Evolutionary conservation across 805 yeast genomes (phyloP).

Genomic region (Starmera pachycereana): DNA sequence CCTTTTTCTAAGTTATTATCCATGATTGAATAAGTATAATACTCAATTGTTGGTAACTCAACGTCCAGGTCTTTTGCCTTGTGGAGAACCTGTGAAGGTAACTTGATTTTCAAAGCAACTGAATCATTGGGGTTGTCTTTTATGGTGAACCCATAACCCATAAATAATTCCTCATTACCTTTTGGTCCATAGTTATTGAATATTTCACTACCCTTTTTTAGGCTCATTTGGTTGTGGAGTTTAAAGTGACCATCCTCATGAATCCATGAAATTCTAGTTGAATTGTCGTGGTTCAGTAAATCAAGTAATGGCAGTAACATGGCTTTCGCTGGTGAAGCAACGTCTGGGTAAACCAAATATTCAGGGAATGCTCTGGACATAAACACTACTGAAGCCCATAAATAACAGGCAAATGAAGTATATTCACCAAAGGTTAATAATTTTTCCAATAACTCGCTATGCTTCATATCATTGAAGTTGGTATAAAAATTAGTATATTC

Average conservation of each 20-base stretch:
- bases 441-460: slow-evolving; percentile 11
- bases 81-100: slow-evolving; percentile 20
- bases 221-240: slow-evolving; percentile 8
- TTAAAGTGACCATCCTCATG: slow-evolving; percentile 17
- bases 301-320: slow-evolving; percentile 76
- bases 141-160: slow-evolving; percentile 67
- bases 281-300: slow-evolving; percentile 61
- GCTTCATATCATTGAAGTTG: slow-evolving; percentile 5
- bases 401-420: slow-evolving; percentile 56
- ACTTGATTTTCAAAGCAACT: slow-evolving; percentile 50
- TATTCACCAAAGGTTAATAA: slow-evolving; percentile 28
- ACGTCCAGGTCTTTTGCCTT: slow-evolving; percentile 28
- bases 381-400: slow-evolving; percentile 67
- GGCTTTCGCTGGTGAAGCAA: slow-evolving; percentile 30
- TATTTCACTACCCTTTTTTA: slow-evolving; percentile 32
- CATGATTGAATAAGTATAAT: slow-evolving; percentile 30
- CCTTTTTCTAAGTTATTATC: slow-evolving; percentile 6
- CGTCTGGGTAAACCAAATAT: slow-evolving; percentile 24
- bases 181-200: slow-evolving; percentile 84
- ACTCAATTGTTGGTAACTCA: slow-evolving; percentile 25
- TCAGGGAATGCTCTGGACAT: slow-evolving; percentile 79
- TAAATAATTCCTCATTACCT: slow-evolving; percentile 75
- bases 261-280: slow-evolving; percentile 59
- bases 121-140: slow-evolving; percentile 48
- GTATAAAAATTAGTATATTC: slow-evolving; percentile 12